Percentiles rank a stretch among this genome's conserved stretches.
Conservation (phyloP, 306 rosid species). For the Rosa chinensis region DNA sequence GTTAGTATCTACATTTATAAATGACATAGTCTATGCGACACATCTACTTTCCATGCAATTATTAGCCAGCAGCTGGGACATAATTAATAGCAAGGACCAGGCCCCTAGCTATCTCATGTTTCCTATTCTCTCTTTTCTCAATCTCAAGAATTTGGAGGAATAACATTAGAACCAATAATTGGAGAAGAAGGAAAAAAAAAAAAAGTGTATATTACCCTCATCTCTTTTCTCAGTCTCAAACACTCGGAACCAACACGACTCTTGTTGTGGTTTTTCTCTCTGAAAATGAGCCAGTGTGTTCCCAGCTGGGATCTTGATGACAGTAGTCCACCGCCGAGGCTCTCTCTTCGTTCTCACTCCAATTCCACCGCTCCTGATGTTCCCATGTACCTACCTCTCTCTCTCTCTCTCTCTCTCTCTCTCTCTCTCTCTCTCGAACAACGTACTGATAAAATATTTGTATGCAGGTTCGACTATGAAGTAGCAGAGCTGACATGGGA, state of each 20-base stretch:
- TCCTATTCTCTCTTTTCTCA: neutral
- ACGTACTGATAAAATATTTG: neutral
- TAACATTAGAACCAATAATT: neutral
- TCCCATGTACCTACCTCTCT: constrained; percentile 42
- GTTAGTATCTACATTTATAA: neutral
- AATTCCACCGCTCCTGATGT: constrained; percentile 45
- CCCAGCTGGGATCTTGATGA: constrained; percentile 83
- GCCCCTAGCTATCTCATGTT: constrained; percentile 1
- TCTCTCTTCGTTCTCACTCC: constrained; percentile 52
- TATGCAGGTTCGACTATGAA: constrained; percentile 69
- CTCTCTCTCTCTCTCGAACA: constrained; percentile 15
- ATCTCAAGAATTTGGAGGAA: neutral
- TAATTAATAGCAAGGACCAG: neutral
- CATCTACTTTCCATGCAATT: neutral
- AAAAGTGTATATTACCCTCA: neutral
- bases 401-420: constrained; percentile 15
- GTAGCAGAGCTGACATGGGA: constrained; percentile 93
- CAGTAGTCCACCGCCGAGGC: constrained; percentile 17
- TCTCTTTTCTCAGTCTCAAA: neutral
- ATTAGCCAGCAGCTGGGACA: constrained; percentile 7
- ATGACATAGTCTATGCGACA: neutral
- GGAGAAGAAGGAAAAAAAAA: neutral
- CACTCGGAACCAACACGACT: neutral
- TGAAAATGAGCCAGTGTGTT: constrained; percentile 80
- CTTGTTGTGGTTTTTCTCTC: neutral